phyloP scores from a whole-genome alignment of 805 yeast genomes.

The Grigorovia jiainica region DNA sequence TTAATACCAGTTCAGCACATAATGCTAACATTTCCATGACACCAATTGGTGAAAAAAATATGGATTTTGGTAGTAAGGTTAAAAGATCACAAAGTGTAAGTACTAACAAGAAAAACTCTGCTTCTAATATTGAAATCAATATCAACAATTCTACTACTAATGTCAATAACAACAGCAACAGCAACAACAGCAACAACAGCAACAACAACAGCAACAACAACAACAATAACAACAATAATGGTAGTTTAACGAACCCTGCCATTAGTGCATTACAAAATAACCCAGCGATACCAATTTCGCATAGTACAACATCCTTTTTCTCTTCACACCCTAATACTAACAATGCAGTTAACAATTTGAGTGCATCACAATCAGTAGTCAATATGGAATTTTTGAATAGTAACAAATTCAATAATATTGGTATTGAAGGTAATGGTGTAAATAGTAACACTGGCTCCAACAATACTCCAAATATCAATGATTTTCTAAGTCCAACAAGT shows the following conservation, averaged over 20 bases:
- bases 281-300: neutral
- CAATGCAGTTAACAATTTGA: neutral
- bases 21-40: conserved; percentile 63
- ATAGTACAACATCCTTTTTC: neutral
- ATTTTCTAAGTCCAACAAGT: neutral
- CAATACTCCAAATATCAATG: neutral
- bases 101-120: conserved; percentile 10
- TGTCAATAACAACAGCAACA: neutral
- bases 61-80: conserved; percentile 17
- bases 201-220: neutral
- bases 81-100: conserved; percentile 19
- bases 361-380: neutral
- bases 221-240: neutral
- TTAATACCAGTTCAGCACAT: conserved; percentile 42
- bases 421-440: neutral
- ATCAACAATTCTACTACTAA: neutral
- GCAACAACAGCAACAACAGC: neutral
- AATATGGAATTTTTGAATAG: neutral
- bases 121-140: neutral
- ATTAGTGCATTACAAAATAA: neutral
- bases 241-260: neutral
- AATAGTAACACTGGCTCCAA: neutral
- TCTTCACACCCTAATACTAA: neutral
- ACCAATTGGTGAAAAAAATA: conserved; percentile 57
- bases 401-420: neutral